A percentile compares a stretch with the other conserved stretches of the same genome.
Evolutionary conservation across 2,329 filamentous ascomycete genomes (phyloP).

Genomic region (Alternaria panax): DNA sequence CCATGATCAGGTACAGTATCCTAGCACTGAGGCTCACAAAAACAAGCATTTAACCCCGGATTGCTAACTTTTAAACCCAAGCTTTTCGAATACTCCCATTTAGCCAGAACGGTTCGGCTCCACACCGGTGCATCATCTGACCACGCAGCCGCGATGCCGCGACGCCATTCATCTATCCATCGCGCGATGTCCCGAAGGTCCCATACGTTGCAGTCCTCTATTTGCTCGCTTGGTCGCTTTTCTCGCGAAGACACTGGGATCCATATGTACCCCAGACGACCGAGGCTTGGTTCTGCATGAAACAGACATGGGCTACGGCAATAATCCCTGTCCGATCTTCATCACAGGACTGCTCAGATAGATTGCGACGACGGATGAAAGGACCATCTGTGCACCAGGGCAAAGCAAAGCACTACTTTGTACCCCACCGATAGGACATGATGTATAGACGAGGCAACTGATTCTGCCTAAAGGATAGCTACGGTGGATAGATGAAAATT

Average conservation of each 20-base stretch:
- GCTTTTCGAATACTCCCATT: conserved; percentile 24
- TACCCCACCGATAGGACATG: conserved; percentile 38
- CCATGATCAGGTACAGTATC: background rate
- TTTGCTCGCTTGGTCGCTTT: conserved; percentile 32
- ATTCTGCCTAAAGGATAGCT: conserved; percentile 46
- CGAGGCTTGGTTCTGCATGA: conserved; percentile 31
- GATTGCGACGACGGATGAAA: conserved; percentile 46
- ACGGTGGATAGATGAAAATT: conserved; percentile 2
- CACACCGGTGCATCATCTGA: conserved; percentile 13
- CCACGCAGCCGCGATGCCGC: conserved; percentile 18
- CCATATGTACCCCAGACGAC: conserved; percentile 44
- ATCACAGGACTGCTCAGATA: conserved; percentile 36
- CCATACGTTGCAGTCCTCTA: conserved; percentile 14
- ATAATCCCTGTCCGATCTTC: conserved; percentile 35
- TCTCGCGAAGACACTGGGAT: conserved; percentile 23
- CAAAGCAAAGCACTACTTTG: conserved; percentile 20
- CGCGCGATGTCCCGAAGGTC: conserved; percentile 15
- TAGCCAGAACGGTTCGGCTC: conserved; percentile 27
- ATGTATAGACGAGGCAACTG: conserved; percentile 15
- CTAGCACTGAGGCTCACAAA: conserved; percentile 10
- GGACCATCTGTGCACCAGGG: conserved; percentile 28
- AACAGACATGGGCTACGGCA: conserved; percentile 27
- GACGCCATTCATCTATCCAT: conserved; percentile 13
- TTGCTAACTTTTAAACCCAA: conserved; percentile 15
- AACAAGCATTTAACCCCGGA: conserved; percentile 23